phyloP scores from a whole-genome alignment of 148 eudicot species.

The Talinum fruticosum region DNA sequence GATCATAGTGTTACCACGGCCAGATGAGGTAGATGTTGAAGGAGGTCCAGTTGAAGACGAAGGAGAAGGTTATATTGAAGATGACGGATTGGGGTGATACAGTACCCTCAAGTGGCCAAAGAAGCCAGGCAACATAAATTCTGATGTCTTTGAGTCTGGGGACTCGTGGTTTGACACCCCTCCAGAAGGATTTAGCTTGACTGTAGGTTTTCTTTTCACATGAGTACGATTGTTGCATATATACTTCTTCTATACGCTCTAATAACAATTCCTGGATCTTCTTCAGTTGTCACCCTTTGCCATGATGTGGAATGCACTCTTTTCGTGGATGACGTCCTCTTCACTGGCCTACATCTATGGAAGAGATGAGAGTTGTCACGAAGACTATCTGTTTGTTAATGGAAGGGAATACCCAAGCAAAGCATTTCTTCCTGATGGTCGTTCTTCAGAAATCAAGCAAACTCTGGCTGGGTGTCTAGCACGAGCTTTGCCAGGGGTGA shows the following conservation, averaged over 20 bases:
- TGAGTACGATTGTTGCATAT: background rate
- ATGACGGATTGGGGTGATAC: constrained; percentile 40
- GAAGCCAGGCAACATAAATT: constrained; percentile 48
- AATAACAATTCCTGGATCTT: constrained; percentile 22
- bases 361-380: constrained; percentile 65
- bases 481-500: constrained; percentile 72
- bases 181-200: constrained; percentile 75
- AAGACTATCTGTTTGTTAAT: constrained; percentile 59
- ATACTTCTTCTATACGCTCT: constrained; percentile 2
- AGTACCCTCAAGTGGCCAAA: constrained; percentile 58
- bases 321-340: constrained; percentile 86
- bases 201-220: constrained; percentile 42
- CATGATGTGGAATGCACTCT: constrained; percentile 79
- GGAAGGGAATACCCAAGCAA: constrained; percentile 85
- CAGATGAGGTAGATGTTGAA: constrained; percentile 32
- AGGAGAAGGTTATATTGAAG: constrained; percentile 28
- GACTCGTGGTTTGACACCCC: constrained; percentile 82
- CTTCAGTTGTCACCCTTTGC: constrained; percentile 90
- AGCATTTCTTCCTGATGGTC: constrained; percentile 60
- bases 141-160: constrained; percentile 54
- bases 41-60: constrained; percentile 25
- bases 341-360: constrained; percentile 93
- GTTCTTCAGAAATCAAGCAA: constrained; percentile 82
- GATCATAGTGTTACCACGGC: constrained; percentile 55
- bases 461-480: constrained; percentile 77